Evolutionary conservation across 495 filamentous ascomycete genomes (phyloP).

Genomic region (Apiosordaria backusii): DNA sequence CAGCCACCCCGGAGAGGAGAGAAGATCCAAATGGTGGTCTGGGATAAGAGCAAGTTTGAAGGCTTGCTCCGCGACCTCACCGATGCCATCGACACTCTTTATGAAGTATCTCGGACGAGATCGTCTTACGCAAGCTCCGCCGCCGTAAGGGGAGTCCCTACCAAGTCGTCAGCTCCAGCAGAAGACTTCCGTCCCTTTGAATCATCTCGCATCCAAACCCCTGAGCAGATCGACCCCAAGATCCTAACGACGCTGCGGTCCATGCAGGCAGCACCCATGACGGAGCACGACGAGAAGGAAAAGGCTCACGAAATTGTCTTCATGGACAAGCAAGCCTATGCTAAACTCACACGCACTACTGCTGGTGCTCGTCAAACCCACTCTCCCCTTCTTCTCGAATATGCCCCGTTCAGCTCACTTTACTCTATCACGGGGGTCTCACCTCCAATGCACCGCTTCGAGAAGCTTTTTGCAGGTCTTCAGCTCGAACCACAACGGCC

Average conservation of each 20-base stretch:
- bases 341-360: slow-evolving; percentile 36
- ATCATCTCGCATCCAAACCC: slow-evolving; percentile 53
- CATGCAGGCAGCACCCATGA: slow-evolving; percentile 42
- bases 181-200: slow-evolving; percentile 50
- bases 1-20: slow-evolving; percentile 36
- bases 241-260: slow-evolving; percentile 41
- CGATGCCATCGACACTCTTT: slow-evolving; percentile 82
- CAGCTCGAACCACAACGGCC: slow-evolving; percentile 50
- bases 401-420: slow-evolving; percentile 59
- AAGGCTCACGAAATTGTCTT: slow-evolving; percentile 50
- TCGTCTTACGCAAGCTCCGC: slow-evolving; percentile 41
- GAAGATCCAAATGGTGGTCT: slow-evolving; percentile 47
- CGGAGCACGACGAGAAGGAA: slow-evolving; percentile 30
- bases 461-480: slow-evolving; percentile 57
- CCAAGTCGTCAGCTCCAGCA: slow-evolving; percentile 29
- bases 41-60: slow-evolving; percentile 60
- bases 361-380: slow-evolving; percentile 30
- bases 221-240: slow-evolving; percentile 49
- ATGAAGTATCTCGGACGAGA: slow-evolving; percentile 75
- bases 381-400: slow-evolving; percentile 63
- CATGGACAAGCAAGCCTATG: slow-evolving; percentile 47
- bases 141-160: slow-evolving; percentile 22
- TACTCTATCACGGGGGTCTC: slow-evolving; percentile 61
- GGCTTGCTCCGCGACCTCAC: slow-evolving; percentile 75
- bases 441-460: slow-evolving; percentile 61